Base-by-base conservation (phyloP, 257 asterid species). In the Gentiana straminea region DNA sequence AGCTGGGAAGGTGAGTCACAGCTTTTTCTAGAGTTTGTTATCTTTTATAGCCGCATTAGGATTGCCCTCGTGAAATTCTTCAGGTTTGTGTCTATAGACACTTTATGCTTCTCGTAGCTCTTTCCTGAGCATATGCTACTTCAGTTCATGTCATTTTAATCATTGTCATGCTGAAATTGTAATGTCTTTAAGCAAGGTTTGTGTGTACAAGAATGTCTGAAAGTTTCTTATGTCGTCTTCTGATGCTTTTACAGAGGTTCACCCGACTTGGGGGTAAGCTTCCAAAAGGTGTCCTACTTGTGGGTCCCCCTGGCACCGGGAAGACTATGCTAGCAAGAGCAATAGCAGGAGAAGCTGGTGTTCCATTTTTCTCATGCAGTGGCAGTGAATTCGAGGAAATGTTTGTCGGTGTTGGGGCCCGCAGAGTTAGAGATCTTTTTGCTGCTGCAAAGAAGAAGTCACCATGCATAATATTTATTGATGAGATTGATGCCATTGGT, bases 261-360 rank as follows among this genome's bases (percentile, higher is more conserved):
- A 91, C 97, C 13, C 86, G 96, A 54, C 93, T 91, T 66, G 98
- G 98, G 60, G 98, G 98, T 46, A 91, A 87, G 83, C 98, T 91
- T 52, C 98, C 97, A 36, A 91, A 91, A 72, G 95, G 95, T 64
- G 97, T 91, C 68, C 71, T 91, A 57, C 88, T 91, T 56, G 94
- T 87, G 47, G 98, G 98, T 2, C 97, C 98, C 13, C 96, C 95
- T 52, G 98, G 96, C 36, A 91, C 95, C 13, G 98, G 98, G 52
- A 91, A 91, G 83, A 91, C 96, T 33, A 91, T 91, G 98, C 66
- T 91, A 73, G 98, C 98, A 67, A 84, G 96, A 73, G 96, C 98
- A 37, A 87, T 91, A 68, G 95, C 98, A 15, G 98, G 98, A 64
- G 98, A 91, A 80, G 98, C 98, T 55, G 83, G 96, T 13, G 98